Conservation (phyloP, 2,329 filamentous ascomycete species). For the Epicoccum nigrum region DNA sequence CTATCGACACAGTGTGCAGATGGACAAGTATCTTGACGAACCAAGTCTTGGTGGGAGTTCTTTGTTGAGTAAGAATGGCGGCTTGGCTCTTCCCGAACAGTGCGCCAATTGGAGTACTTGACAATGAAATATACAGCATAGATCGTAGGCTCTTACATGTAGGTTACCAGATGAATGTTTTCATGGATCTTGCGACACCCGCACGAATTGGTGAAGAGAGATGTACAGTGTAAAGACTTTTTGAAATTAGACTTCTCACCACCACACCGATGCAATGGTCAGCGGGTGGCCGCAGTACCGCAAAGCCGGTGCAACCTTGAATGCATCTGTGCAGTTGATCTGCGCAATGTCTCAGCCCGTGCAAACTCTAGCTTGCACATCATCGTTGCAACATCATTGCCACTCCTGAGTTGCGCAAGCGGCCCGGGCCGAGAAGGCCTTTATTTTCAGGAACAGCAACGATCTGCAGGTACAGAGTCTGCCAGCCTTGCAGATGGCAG, state of each 20-base stretch:
- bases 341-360: background rate
- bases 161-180: too few relatives aligned
- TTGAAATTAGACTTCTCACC: too few relatives aligned
- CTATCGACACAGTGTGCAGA: background rate
- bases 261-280: background rate
- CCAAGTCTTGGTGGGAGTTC: background rate
- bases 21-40: constrained; percentile 1
- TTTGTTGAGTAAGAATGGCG: background rate
- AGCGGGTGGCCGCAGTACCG: background rate
- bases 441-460: constrained; percentile 4
- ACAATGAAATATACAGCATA: too few relatives aligned
- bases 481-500: background rate
- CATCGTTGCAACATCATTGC: background rate
- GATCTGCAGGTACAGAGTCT: constrained; percentile 5
- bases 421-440: constrained; percentile 4
- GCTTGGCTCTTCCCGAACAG: background rate
- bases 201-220: too few relatives aligned
- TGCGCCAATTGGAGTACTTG: background rate
- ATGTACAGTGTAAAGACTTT: too few relatives aligned
- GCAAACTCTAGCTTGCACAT: background rate
- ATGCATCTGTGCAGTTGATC: background rate
- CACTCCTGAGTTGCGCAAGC: background rate
- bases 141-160: too few relatives aligned
- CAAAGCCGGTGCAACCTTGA: background rate
- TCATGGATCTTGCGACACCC: background rate